Base-by-base conservation (phyloP, 2,329 filamentous ascomycete species). In the Fragosphaeria purpurea region DNA sequence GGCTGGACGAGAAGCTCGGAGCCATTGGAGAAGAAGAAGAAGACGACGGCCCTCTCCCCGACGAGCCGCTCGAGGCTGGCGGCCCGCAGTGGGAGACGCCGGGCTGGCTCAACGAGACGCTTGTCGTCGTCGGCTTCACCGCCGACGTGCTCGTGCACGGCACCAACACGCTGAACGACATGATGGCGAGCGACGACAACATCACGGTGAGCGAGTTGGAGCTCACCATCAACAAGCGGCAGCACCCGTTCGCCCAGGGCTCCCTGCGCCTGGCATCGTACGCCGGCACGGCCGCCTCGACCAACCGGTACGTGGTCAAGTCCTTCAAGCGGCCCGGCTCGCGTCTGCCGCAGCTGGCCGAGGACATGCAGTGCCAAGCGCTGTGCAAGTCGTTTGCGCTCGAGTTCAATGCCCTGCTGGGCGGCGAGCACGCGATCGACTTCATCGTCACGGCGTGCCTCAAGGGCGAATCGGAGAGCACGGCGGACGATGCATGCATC, bases 331-430 rank as follows among this genome's bases (percentile, higher is more conserved):
- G 49, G 4, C 55, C 41, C 12, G 53, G 57, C 13, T 61, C 59
- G 51, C 40, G 32, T 7, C 56, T 68, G 1, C 62, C 60, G 0
- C 57, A 66, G 48, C 34, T 68, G 1, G 61, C 57, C 2, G 66
- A 70, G 46, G 66, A 67, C 46, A 69, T 70, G 67, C 57, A 63
- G n/a, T 55, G 55, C 4, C 67, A 69, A 49, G 65, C 64, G 4
- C 57, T 70, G 9, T 69, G 65, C 58, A 68, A 68, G 41, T 63
- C 64, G 0, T 70, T 70, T 44, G 67, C 67, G 0, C 61, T 68
- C 7, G 67, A 70, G 51, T 70, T 70, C 54, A 70, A 69, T 50
- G 53, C 52, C 2, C 48, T 70, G 2, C 40, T 61, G 1, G 52
- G 46, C 0, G 44, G 50, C 5, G 54, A 42, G 31, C 9, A 60